A percentile compares a stretch with the other conserved stretches of the same genome.
phyloP scores from a whole-genome alignment of 164 flowering plant genomes.

The Vitis cinerea region DNA sequence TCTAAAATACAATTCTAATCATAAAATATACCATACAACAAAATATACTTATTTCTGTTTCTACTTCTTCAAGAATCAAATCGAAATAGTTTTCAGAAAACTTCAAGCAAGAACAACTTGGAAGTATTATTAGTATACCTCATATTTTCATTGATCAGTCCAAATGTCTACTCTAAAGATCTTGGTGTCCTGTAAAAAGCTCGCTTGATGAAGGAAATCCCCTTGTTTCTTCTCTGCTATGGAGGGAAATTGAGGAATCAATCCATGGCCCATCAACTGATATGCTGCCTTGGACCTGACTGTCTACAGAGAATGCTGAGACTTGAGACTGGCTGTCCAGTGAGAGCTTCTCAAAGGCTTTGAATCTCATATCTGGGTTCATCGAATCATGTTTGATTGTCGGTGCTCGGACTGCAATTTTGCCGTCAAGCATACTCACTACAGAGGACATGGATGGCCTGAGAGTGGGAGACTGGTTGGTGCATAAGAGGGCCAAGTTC shows the following conservation, averaged over 20 bases:
- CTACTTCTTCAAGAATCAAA: no score
- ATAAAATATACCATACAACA: no score
- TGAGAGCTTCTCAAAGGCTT: constrained; percentile 37
- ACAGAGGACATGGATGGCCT: constrained; percentile 87
- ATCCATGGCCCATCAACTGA: constrained; percentile 45
- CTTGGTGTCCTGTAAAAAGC: neutral
- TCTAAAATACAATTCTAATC: no score
- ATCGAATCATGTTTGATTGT: constrained; percentile 22
- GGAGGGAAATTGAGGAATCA: constrained; percentile 35
- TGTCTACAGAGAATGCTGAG: constrained; percentile 23
- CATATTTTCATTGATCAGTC: no score
- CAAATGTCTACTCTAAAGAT: neutral
- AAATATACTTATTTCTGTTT: no score
- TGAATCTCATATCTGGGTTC: constrained; percentile 33
- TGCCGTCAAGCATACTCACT: constrained; percentile 80
- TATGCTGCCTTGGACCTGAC: constrained; percentile 22
- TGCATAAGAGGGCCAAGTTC: constrained; percentile 62
- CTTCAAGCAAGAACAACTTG: neutral
- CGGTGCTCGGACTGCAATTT: constrained; percentile 46
- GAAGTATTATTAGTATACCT: no score
- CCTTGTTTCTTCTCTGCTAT: constrained; percentile 20
- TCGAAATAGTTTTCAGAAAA: neutral
- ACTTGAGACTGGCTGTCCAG: constrained; percentile 30
- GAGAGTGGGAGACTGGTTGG: constrained; percentile 67
- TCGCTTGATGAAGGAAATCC: constrained; percentile 15